Percentiles rank a stretch among this genome's conserved stretches.
Evolutionary conservation across 2,329 filamentous ascomycete genomes (phyloP).

Genomic region (Colletotrichum theobromicola): DNA sequence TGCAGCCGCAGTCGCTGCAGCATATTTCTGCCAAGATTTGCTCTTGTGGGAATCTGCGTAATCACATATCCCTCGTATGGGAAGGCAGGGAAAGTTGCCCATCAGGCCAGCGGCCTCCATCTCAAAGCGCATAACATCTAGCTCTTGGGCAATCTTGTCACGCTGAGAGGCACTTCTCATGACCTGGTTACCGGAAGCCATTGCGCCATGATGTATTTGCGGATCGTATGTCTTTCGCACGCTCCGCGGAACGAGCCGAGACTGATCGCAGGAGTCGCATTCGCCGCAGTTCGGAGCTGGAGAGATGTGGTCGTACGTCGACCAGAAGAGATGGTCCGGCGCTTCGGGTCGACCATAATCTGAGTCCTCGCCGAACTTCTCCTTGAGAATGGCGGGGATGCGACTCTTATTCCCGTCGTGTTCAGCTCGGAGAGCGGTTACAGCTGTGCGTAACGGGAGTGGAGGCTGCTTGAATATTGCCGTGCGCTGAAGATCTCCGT

Average conservation of each 20-base stretch:
- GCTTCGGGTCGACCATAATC: too few species aligned
- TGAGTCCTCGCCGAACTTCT: too few species aligned
- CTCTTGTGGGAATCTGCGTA: slow-evolving; percentile 44
- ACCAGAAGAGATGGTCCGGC: too few species aligned
- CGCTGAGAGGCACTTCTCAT: slow-evolving; percentile 3
- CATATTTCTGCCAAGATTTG: slow-evolving; percentile 38
- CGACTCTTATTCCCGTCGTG: too few species aligned
- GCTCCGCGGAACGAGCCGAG: background rate
- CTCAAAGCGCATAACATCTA: slow-evolving; percentile 26
- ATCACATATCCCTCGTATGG: slow-evolving; percentile 40
- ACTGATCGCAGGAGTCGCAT: background rate
- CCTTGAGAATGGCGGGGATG: too few species aligned
- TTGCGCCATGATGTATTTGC: slow-evolving; percentile 19
- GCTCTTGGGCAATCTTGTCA: background rate
- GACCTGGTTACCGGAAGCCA: slow-evolving; percentile 20
- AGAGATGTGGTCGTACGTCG: too few species aligned
- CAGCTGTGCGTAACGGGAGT: too few species aligned
- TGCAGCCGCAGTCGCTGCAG: slow-evolving; percentile 35
- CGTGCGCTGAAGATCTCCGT: too few species aligned
- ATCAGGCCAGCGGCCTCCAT: slow-evolving; percentile 30
- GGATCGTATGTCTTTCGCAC: background rate
- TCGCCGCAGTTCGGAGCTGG: too few species aligned
- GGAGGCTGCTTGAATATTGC: too few species aligned
- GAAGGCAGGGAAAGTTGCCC: slow-evolving; percentile 29
- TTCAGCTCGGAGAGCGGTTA: too few species aligned